Base-by-base conservation (phyloP, 2,329 filamentous ascomycete genomes). In the Xylariaceae sp. region DNA sequence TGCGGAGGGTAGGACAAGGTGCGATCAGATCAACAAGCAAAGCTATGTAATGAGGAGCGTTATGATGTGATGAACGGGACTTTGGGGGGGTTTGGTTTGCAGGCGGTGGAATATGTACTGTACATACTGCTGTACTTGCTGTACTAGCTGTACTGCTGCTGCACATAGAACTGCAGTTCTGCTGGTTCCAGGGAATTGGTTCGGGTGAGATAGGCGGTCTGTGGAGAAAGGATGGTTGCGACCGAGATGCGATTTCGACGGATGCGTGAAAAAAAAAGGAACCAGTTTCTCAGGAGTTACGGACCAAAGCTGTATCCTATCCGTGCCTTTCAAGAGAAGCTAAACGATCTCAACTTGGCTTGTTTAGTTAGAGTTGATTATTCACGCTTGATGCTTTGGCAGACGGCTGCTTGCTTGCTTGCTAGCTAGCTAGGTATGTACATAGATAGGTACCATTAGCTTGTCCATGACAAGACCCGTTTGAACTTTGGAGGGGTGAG, bases 111-210 rank as follows among this genome's bases (percentile, higher is more conserved):
- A 45, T 21, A 37, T 31, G n/a, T n/a, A n/a, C n/a, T n/a, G n/a
- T n/a, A n/a, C n/a, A n/a, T n/a, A n/a, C n/a, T n/a, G n/a, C n/a
- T n/a, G n/a, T n/a, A n/a, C n/a, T n/a, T n/a, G n/a, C n/a, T n/a
- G n/a, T n/a, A n/a, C n/a, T n/a, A n/a, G n/a, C n/a, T n/a, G n/a
- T n/a, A n/a, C n/a, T n/a, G n/a, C n/a, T n/a, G n/a, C n/a, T n/a
- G n/a, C n/a, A n/a, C n/a, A n/a, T n/a, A n/a, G n/a, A n/a, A n/a
- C 32, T 6, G 21, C 7, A 7, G 11, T 24, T 11, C 21, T 24
- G 21, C 21, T 44, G 40, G 39, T 39, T 47, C 43, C 45, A 47
- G 46, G 36, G 46, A 40, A 49, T 49, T 49, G 46, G 46, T 47
- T 49, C 44, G 44, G 46, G 38, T 43, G 38, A 23, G 38, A 41